Evolutionary conservation across 306 rosid species (phyloP).

Genomic region (Delonix regia): DNA sequence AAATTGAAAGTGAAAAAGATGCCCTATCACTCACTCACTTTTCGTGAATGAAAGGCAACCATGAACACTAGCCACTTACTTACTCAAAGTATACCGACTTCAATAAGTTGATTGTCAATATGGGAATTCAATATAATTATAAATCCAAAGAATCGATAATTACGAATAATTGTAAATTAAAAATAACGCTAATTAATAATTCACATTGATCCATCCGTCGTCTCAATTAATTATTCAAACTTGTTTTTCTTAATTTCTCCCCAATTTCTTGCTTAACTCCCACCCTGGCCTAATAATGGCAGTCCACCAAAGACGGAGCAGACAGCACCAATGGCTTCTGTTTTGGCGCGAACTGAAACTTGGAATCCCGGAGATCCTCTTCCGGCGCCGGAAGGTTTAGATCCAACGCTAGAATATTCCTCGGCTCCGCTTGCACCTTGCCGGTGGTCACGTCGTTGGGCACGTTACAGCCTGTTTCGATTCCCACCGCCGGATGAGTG

Average conservation of each 20-base stretch:
- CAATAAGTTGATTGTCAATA: slow-evolving; percentile 53
- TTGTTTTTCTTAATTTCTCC: neutral
- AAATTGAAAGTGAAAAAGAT: slow-evolving; percentile 42
- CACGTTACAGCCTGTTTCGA: neutral
- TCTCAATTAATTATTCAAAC: neutral
- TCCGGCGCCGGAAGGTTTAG: slow-evolving; percentile 97
- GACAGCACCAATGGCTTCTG: slow-evolving; percentile 59
- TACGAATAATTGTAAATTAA: slow-evolving; percentile 40
- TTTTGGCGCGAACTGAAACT: slow-evolving; percentile 55
- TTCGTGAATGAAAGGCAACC: slow-evolving; percentile 95
- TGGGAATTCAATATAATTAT: slow-evolving; percentile 18
- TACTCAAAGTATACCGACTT: slow-evolving; percentile 84
- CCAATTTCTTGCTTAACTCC: neutral
- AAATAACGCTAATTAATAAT: slow-evolving; percentile 57
- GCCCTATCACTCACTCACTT: slow-evolving; percentile 76
- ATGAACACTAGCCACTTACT: slow-evolving; percentile 74
- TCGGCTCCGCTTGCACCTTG: slow-evolving; percentile 39
- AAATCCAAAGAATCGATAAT: slow-evolving; percentile 49
- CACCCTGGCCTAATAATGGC: slow-evolving; percentile 71
- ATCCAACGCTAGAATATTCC: slow-evolving; percentile 66
- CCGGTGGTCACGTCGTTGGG: neutral
- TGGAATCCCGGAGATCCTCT: slow-evolving; percentile 62
- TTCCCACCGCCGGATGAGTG: neutral
- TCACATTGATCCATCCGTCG: slow-evolving; percentile 47
- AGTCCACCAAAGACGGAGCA: slow-evolving; percentile 76